A percentile compares a stretch with the other conserved stretches of the same genome.
Evolutionary conservation across 345 rosid genomes (phyloP).

Genomic region (Eucalyptus guilfoylei): DNA sequence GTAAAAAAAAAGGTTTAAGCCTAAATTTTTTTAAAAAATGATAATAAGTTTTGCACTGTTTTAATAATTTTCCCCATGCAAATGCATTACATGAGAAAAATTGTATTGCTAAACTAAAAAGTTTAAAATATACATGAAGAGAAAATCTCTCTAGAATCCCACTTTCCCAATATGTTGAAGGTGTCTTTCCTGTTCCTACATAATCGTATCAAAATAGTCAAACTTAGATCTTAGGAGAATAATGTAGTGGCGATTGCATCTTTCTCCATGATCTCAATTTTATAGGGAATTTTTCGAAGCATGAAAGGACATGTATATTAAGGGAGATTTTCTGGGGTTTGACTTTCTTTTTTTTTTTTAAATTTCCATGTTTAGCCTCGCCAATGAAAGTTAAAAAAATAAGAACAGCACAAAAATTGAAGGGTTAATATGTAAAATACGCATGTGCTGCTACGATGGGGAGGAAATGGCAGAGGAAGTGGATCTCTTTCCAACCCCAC

Average conservation of each 20-base stretch:
- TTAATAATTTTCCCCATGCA: too few relatives aligned
- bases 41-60: too few relatives aligned
- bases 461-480: not conserved
- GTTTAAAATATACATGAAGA: not conserved
- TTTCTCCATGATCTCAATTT: not conserved
- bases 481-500: not conserved
- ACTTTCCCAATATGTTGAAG: not conserved
- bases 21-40: too few relatives aligned
- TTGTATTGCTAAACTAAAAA: not conserved
- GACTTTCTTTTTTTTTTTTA: too few relatives aligned
- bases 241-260: not conserved
- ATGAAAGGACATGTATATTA: not conserved
- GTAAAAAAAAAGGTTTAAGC: too few relatives aligned
- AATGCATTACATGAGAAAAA: not conserved
- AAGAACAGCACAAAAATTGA: too few relatives aligned
- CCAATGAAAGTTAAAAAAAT: too few relatives aligned
- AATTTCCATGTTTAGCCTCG: too few relatives aligned
- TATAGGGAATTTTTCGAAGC: too few relatives aligned
- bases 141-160: not conserved
- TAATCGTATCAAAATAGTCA: not conserved
- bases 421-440: too few relatives aligned
- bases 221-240: not conserved
- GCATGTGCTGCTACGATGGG: not conserved
- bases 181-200: not conserved
- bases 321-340: not conserved